Conservation (phyloP, 2,329 filamentous ascomycete species). For the Nigrospora osmanthi region DNA sequence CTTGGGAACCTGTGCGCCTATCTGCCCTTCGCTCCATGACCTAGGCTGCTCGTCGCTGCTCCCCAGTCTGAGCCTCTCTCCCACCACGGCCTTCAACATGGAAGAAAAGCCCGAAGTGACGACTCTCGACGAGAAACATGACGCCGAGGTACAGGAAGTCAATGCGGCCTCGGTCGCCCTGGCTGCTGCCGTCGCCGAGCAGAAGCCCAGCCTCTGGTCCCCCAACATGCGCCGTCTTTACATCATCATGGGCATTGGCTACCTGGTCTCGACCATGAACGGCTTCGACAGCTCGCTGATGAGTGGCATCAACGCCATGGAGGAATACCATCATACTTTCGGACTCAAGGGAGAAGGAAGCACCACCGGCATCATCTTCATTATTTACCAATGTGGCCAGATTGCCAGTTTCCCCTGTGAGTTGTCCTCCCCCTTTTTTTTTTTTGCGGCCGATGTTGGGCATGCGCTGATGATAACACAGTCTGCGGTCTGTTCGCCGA, state of each 20-base stretch:
- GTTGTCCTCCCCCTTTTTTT: neutral
- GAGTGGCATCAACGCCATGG: slow-evolving; percentile 43
- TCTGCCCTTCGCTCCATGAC: too few relatives aligned
- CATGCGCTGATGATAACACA: slow-evolving; percentile 3
- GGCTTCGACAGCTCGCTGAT: slow-evolving; percentile 51
- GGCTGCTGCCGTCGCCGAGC: slow-evolving; percentile 22
- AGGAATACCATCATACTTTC: slow-evolving; percentile 40
- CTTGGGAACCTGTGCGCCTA: too few relatives aligned
- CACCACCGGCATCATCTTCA: slow-evolving; percentile 36
- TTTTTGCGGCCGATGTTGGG: too few relatives aligned
- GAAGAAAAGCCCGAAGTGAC: slow-evolving; percentile 10
- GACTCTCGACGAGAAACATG: slow-evolving; percentile 13
- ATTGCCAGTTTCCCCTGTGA: slow-evolving; percentile 39
- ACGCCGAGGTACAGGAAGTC: slow-evolving; percentile 20
- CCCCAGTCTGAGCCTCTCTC: neutral
- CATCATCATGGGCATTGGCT: slow-evolving; percentile 28
- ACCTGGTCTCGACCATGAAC: slow-evolving; percentile 42
- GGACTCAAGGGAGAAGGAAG: slow-evolving; percentile 36
- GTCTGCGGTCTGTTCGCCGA: slow-evolving; percentile 42
- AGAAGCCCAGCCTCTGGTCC: slow-evolving; percentile 25
- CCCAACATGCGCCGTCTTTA: slow-evolving; percentile 26
- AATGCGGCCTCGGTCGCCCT: slow-evolving; percentile 27
- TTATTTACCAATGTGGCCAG: slow-evolving; percentile 41
- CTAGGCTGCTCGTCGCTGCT: neutral
- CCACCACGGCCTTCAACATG: slow-evolving; percentile 7